A percentile compares a stretch with the other conserved stretches of the same genome.
Evolutionary conservation across 129 eudicot genomes (phyloP).

Genomic region (Logfia minima): DNA sequence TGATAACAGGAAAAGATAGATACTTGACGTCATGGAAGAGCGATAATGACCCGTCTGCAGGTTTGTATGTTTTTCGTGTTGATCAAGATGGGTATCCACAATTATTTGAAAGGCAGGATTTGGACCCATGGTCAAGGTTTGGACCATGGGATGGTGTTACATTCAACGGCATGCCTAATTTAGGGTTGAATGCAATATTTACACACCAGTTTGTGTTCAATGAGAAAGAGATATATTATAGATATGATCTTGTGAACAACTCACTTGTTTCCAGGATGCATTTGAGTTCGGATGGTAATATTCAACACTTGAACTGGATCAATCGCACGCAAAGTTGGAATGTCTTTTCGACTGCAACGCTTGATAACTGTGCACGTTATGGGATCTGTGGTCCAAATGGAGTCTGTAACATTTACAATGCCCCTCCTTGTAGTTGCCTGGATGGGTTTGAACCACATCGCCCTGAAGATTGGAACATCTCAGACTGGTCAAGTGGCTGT

Average conservation of each 20-base stretch:
- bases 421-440: slow-evolving; percentile 53
- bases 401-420: slow-evolving; percentile 33
- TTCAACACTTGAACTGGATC: slow-evolving; percentile 31
- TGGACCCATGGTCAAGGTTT: slow-evolving; percentile 31
- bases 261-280: slow-evolving; percentile 31
- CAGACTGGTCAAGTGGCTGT: slow-evolving; percentile 63
- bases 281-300: slow-evolving; percentile 29
- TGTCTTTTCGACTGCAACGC: slow-evolving; percentile 18
- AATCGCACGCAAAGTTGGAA: slow-evolving; percentile 29
- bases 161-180: slow-evolving; percentile 40
- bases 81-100: slow-evolving; percentile 31
- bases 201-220: slow-evolving; percentile 27
- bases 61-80: slow-evolving; percentile 23
- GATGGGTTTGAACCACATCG: slow-evolving; percentile 42
- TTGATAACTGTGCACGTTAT: slow-evolving; percentile 43
- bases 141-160: slow-evolving; percentile 60
- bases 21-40: slow-evolving; percentile 34
- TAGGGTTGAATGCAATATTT: slow-evolving; percentile 26
- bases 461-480: slow-evolving; percentile 37
- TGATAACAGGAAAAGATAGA: slow-evolving; percentile 10
- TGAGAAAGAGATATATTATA: slow-evolving; percentile 29
- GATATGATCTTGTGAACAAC: slow-evolving; percentile 24
- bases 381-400: slow-evolving; percentile 51
- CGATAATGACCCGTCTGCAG: slow-evolving; percentile 37
- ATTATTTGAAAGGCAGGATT: slow-evolving; percentile 21